Conservation (phyloP, 2,329 filamentous ascomycete species). For the Sporothrix mexicana region DNA sequence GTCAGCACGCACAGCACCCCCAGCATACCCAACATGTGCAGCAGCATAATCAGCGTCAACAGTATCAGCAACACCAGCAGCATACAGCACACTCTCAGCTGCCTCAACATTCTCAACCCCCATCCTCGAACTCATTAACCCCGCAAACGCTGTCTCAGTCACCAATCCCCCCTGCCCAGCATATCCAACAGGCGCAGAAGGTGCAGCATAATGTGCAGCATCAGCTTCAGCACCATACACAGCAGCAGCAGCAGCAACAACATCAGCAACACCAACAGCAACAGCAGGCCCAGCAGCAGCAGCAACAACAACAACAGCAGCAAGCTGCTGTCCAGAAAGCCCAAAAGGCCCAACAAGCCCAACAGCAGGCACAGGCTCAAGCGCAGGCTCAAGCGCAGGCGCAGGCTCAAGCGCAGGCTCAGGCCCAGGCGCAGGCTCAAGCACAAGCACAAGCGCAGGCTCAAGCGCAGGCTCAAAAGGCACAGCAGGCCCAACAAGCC, state of each 20-base stretch:
- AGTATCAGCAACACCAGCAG: conserved; percentile 43
- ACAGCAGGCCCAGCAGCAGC: conserved; percentile 36
- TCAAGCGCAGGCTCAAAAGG: conserved; percentile 43
- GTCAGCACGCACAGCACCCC: conserved; percentile 34
- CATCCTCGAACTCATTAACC: conserved; percentile 50
- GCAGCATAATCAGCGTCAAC: conserved; percentile 34
- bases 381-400: conserved; percentile 34
- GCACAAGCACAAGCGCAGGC: conserved; percentile 36
- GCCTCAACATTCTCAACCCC: conserved; percentile 39
- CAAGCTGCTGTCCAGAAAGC: conserved; percentile 19
- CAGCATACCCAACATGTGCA: conserved; percentile 33
- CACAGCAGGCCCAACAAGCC: conserved; percentile 44
- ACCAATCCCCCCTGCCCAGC: conserved; percentile 46
- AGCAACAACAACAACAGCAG: conserved; percentile 34
- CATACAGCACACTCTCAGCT: conserved; percentile 38
- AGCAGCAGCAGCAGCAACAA: conserved; percentile 40
- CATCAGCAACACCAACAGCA: conserved; percentile 45
- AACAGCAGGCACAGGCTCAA: conserved; percentile 39
- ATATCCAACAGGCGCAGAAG: conserved; percentile 30
- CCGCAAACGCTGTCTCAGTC: conserved; percentile 54
- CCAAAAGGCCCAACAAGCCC: conserved; percentile 42
- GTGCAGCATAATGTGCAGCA: conserved; percentile 29
- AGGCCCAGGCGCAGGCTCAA: conserved; percentile 38
- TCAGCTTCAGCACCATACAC: conserved; percentile 34
- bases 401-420: conserved; percentile 39